Base-by-base conservation (phyloP, 1,284 basidiomycete genomes). In the Puccinia coronata region DNA sequence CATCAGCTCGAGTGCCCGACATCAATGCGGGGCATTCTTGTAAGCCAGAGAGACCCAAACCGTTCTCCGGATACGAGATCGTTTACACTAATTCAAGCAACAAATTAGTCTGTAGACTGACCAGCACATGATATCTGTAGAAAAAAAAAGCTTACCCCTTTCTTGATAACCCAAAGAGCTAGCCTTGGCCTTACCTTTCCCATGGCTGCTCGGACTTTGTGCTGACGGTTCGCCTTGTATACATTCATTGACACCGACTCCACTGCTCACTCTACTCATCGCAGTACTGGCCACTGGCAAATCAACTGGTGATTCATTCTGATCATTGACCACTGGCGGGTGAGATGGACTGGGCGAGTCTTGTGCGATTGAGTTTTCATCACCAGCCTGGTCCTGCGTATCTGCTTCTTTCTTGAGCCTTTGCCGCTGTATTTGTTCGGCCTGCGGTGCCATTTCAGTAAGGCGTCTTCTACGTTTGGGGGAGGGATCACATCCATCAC, bases 401-500 rank as follows among this genome's bases (percentile, higher is more conserved):
- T 57, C 51, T 18, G 72, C 80, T 81, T 82, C 65, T 65, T 74
- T 43, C 73, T 41, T 51, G 20, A 81, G 28, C 69, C 83, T 43
- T 51, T 72, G 43, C 51, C 80, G 59, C 69, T 76, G 80, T 69
- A 81, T 61, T 70, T 31, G 51, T 49, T 78, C 70, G n/a, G 72
- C 75, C 69, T 67, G 67, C 51, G 65, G 57, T 8, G 59, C 74
- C 70, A 75, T 74, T 53, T 63, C 65, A n/a, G 61, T 39, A n/a
- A 76, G 41, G 25, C 61, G 70, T 53, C 63, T 76, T 63, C 82
- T 49, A 14, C 80, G 75, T 59, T 72, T 39, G 16, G 65, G 83
- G 0, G 47, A 75, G 3, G 83, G 84, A 61, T 84, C 86, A 82
- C 87, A 88, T 53, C 85, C 80, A 65, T 88, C 87, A 84, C 87